phyloP scores from a whole-genome alignment of 805 yeast genomes.

The Candida pini region DNA sequence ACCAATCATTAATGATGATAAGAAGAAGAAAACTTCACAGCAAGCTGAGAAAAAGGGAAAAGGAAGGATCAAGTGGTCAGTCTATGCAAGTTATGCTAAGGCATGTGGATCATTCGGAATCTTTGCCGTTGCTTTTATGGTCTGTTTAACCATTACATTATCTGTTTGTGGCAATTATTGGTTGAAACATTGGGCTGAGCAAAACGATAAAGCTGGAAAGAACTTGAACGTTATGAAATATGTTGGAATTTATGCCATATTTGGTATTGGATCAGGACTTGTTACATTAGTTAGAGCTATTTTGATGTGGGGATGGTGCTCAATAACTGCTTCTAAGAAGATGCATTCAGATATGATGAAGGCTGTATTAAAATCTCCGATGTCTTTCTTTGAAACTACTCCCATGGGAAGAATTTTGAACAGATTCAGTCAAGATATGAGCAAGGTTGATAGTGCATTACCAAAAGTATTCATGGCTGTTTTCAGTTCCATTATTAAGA shows the following conservation, averaged over 20 bases:
- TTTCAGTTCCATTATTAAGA: conserved; percentile 37
- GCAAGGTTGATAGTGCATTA: conserved; percentile 47
- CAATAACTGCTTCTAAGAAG: conserved; percentile 49
- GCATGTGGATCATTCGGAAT: conserved; percentile 55
- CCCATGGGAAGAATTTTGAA: conserved; percentile 64
- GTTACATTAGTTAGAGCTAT: conserved; percentile 42
- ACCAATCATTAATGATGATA: conserved; percentile 17
- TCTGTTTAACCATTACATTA: conserved; percentile 24
- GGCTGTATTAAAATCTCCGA: conserved; percentile 52
- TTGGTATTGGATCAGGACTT: conserved; percentile 50
- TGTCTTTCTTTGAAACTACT: conserved; percentile 64
- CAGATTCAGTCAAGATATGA: conserved; percentile 59
- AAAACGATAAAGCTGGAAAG: conserved; percentile 35
- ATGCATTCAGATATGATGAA: conserved; percentile 54
- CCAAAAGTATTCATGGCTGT: conserved; percentile 50
- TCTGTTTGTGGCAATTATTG: conserved; percentile 48
- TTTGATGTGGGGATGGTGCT: conserved; percentile 43
- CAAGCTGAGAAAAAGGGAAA: conserved; percentile 48
- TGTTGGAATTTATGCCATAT: conserved; percentile 47
- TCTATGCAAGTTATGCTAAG: conserved; percentile 48
- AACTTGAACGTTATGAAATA: conserved; percentile 41
- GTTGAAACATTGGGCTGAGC: conserved; percentile 67
- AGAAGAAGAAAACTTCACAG: conserved; percentile 36
- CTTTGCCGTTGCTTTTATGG: conserved; percentile 30
- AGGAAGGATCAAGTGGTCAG: conserved; percentile 53